Base-by-base conservation (phyloP, 2,329 filamentous ascomycete species). In the Hypoxylon sp. region DNA sequence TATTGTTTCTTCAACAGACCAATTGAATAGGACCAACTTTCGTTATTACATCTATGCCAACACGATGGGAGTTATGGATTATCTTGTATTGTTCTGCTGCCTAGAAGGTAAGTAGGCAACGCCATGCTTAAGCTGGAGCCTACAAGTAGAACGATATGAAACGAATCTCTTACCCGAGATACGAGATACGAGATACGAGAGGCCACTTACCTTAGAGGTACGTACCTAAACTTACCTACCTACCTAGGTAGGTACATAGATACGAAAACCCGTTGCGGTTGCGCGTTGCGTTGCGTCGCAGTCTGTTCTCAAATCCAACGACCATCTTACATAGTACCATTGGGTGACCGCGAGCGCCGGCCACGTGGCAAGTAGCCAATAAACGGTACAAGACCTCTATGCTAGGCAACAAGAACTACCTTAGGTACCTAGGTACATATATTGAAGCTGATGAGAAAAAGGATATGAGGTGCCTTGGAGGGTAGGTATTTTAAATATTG, bases 11-110 rank as follows among this genome's bases (percentile, higher is more conserved):
- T 17, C 2, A 10, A 13, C 34, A 17, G 13, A 15, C n/a, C 34
- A 39, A 39, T 17, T 39, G 13, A 15, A 17, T 13, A 39, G 3
- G 5, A 19, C 37, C 6, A 13, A 41, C 37, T 20, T 41, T 10
- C 28, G 26, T 19, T 19, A 22, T 17, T 19, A 34, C 13, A 20
- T 8, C 20, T 19, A 17, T n/a, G 22, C 3, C 4, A 34, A 39
- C 10, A 44, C 1, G 34, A 50, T 11, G n/a, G 4, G 51, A 46
- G 47, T 11, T 28, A 32, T 6, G 10, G 28, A 28, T 50, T 49
- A 19, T 17, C 59, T 59, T 60, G 53, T 65, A 60, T 37, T 24
- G 19, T n/a, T 30, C 37, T 59, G 57, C 48, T 67, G 64, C 55
- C 61, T 64, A 51, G 28, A 6, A 37, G 32, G 32, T 37, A 37